Evolutionary conservation across 2,329 filamentous ascomycete genomes (phyloP).

Genomic region (Incumbomyces delicatus): DNA sequence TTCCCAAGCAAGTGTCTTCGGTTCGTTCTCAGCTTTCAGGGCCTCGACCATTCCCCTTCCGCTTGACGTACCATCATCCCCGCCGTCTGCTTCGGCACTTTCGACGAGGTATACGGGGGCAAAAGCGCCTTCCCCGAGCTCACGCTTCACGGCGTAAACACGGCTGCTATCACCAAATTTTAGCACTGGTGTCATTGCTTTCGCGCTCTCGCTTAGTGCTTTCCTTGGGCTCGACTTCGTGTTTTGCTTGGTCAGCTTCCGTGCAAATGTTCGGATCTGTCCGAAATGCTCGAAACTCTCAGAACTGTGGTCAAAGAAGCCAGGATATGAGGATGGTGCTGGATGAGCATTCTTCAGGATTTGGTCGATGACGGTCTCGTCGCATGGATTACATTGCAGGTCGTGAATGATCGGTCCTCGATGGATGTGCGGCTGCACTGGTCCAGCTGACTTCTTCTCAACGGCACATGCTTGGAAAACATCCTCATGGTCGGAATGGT

Average conservation of each 20-base stretch:
- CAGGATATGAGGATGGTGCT: conserved; percentile 61
- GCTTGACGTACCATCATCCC: conserved; percentile 36
- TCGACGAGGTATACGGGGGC: conserved; percentile 91
- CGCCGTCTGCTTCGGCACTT: conserved; percentile 39
- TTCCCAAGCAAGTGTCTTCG: conserved; percentile 62
- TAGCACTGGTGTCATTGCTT: conserved; percentile 53
- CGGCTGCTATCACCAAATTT: conserved; percentile 52
- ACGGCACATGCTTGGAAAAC: conserved; percentile 12
- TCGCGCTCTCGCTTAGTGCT: conserved; percentile 47
- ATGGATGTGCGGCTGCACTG: conserved; percentile 26
- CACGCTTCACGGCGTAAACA: conserved; percentile 68
- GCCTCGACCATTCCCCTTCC: conserved; percentile 63
- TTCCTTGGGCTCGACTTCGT: conserved; percentile 28
- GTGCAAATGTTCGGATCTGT: conserved; percentile 76
- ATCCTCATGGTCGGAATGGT: conserved; percentile 12
- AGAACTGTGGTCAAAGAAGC: conserved; percentile 65
- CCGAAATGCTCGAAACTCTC: conserved; percentile 55
- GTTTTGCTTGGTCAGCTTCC: conserved; percentile 44
- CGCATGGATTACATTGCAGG: conserved; percentile 77
- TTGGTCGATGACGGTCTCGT: conserved; percentile 60
- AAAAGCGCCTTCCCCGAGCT: conserved; percentile 88
- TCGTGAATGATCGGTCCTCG: conserved; percentile 67
- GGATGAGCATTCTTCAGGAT: conserved; percentile 69
- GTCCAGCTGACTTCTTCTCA: conserved; percentile 12
- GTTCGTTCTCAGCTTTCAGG: conserved; percentile 87